Evolutionary conservation across 441 rosid species (phyloP), one percentile per base, ranked within the genome.

Genomic region (Dalechampia spathulata): DNA sequence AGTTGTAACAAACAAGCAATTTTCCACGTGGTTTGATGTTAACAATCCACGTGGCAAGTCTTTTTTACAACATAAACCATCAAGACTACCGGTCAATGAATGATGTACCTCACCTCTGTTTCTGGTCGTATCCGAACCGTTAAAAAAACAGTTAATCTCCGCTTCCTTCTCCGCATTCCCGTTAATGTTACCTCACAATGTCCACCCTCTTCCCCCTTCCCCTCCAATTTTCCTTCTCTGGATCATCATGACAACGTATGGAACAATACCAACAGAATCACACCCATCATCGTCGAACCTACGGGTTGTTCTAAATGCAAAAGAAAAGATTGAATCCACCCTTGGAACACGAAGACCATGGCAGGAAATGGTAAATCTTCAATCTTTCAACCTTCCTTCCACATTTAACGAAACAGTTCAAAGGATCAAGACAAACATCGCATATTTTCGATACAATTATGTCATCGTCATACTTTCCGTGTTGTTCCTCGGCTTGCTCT

Each of bases 221-320:
- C 21, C 21, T 4, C 12, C 11, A 12, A 14, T 3, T 15, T 8
- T 37, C 8, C 6, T 5, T 52, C 3, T 37, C n/a, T 19, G 13
- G 44, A 57, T 53, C 55, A 45, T 16, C 34, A 85, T 82, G 93
- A 78, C 83, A 43, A 68, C 77, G 1, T 82, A 80, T 12, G 87
- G 87, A 38, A 78, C 93, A 12, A 85, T 85, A 54, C 80, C 78
- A 6, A 50, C 81, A 27, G 72, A 78, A 46, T 17, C 51, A 49
- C 49, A 60, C 22, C 36, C 63, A 3, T 26, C 74, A 0, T 8
- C 80, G 12, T 8, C 80, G 12, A 63, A 49, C 44, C 32, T 25
- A 16, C 53, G 48, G 25, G 46, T 47, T 49, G 38, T 76, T 6
- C 52, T 70, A 47, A 67, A 53, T 2, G 70, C 78, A 12, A 78